phyloP scores from a whole-genome alignment of 495 filamentous ascomycete species.

The Aspergillus campestris region DNA sequence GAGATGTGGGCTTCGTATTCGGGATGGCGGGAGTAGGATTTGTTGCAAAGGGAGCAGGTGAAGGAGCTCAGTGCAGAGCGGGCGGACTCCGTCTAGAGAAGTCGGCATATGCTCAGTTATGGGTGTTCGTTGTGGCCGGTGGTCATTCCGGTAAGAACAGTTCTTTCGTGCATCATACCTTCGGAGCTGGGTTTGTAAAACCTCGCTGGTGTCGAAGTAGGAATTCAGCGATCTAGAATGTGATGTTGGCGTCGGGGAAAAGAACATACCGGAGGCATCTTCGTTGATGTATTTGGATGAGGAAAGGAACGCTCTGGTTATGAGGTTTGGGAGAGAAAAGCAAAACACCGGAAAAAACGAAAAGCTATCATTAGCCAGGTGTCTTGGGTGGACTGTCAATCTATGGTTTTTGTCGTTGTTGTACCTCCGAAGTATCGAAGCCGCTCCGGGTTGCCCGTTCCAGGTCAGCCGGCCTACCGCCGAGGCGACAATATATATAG shows the following conservation, averaged over 20 bases:
- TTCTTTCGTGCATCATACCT: constrained; percentile 20
- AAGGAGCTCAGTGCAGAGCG: constrained; percentile 83
- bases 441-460: no score
- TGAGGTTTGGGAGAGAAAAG: no score
- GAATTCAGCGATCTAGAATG: constrained; percentile 4
- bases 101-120: background rate
- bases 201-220: constrained; percentile 20
- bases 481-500: no score
- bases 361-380: no score
- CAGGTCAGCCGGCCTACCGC: no score
- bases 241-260: background rate
- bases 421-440: no score
- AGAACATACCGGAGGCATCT: constrained; percentile 14
- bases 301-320: no score
- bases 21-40: constrained; percentile 53
- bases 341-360: no score
- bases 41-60: constrained; percentile 60
- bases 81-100: constrained; percentile 67
- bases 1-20: constrained; percentile 56
- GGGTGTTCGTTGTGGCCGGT: background rate
- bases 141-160: background rate
- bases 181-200: constrained; percentile 44
- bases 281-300: background rate
- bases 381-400: no score
- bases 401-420: no score